Conservation (phyloP, 2,329 filamentous ascomycete species). For the Amylocarpus encephaloides region DNA sequence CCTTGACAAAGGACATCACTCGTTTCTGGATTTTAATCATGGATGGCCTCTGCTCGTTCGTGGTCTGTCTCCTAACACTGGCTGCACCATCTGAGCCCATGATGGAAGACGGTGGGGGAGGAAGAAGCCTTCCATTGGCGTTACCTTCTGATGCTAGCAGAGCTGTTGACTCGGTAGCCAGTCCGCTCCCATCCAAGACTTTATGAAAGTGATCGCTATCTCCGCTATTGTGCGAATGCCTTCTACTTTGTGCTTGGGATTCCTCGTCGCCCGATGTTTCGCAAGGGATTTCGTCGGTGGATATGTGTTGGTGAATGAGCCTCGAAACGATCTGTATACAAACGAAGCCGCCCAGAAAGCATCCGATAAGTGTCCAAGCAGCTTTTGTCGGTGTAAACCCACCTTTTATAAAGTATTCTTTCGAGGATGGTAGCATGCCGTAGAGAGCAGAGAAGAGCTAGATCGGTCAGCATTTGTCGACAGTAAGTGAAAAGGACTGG, state of each 20-base stretch:
- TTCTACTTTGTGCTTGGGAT: slow-evolving; percentile 23
- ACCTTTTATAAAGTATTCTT: slow-evolving; percentile 65
- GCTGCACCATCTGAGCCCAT: slow-evolving; percentile 2
- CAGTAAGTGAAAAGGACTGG: slow-evolving; percentile 3
- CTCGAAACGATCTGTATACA: slow-evolving; percentile 71
- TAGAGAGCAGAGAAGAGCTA: slow-evolving; percentile 89
- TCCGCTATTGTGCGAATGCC: slow-evolving; percentile 8
- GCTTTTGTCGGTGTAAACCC: slow-evolving; percentile 61
- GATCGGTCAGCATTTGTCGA: slow-evolving; percentile 7
- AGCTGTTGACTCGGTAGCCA: slow-evolving; percentile 25
- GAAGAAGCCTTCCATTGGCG: slow-evolving; percentile 12
- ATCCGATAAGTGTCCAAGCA: slow-evolving; percentile 61
- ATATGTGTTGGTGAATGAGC: slow-evolving; percentile 65
- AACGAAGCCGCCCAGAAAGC: slow-evolving; percentile 65
- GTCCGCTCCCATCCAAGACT: slow-evolving; percentile 10
- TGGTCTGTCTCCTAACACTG: slow-evolving; percentile 5
- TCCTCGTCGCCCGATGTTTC: slow-evolving; percentile 64
- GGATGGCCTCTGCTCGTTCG: slow-evolving; percentile 40
- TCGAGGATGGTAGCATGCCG: slow-evolving; percentile 86
- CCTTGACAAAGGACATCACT: slow-evolving; percentile 59
- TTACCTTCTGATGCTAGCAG: slow-evolving; percentile 17
- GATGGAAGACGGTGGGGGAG: neutral
- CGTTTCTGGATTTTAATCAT: slow-evolving; percentile 49
- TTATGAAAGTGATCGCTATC: slow-evolving; percentile 7
- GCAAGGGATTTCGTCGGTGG: slow-evolving; percentile 75